Evolutionary conservation across 257 asterid species (phyloP), one percentile per base, ranked within the genome.

Genomic region (Catharanthus roseus): DNA sequence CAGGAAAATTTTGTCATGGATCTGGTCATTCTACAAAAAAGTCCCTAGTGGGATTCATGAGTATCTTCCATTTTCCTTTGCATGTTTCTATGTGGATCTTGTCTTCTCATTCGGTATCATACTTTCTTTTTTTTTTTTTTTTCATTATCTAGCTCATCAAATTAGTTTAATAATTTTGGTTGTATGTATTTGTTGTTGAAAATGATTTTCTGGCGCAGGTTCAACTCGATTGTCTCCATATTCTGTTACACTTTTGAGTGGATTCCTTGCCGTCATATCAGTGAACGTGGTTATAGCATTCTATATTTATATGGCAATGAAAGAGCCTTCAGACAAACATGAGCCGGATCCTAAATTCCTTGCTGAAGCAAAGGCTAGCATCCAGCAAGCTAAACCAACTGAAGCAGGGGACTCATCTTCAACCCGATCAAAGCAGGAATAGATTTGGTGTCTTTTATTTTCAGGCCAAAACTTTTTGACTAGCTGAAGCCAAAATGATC

Each of bases 251-350:
- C 41, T 89, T 68, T 67, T 90, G 89, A 91, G 98, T 58, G 97
- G 98, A 33, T 75, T 89, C 54, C 85, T 86, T 10, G 98, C 96
- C 5, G 98, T 91, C 57, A 76, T 93, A 78, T 91, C 96, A 5
- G 96, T 93, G n/a, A 93, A 93, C 45, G 81, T 88, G 39, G 95
- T 91, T 33, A 91, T 93, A 26, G 89, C 78, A 47, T 85, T 85
- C 77, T 91, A 91, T 80, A 91, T 93, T 63, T 84, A 78, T 56
- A 61, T 84, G 80, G 96, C 99, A 79, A 88, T 93, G 90, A 86
- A 78, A 83, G 99, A 93, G 77, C 96, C 96, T 28, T 79, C 95
- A 4, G 73, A 80, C 81, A 91, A 88, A 75, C 97, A 89, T 29
- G 95, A 83, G 75, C 99, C 99, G 7, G 96, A 78, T 69, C 73